Base-by-base conservation (phyloP, 2,329 filamentous ascomycete genomes). In the Geosmithia morbida region DNA sequence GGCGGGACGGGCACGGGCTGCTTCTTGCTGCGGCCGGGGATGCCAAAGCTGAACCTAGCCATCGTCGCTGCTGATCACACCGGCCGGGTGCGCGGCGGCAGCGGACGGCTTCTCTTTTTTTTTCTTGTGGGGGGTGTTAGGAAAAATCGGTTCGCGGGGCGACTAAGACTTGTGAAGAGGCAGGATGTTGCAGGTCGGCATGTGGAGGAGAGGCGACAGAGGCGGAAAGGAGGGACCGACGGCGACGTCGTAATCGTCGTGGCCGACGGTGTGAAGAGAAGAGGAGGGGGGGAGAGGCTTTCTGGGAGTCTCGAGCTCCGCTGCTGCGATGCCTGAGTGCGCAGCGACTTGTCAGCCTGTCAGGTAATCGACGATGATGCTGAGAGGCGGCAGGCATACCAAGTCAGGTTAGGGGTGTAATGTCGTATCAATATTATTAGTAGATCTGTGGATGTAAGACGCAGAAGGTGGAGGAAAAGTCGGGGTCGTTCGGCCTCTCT, bases 1-100 rank as follows among this genome's bases (percentile, higher is more conserved):
- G 59, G 16, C 55, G 55, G 29, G 55, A 55, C 22, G 55, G 55
- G 37, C 54, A 57, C 53, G 10, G 61, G 50, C 39, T 56, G 45
- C 37, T 61, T 61, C 56, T 70, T 75, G 49, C 63, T 68, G 50
- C 71, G 68, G 46, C 71, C 66, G 46, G 70, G 65, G 16, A 74
- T 57, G 20, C 53, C 50, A 26, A 59, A 59, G 2, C 54, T 51
- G 48, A 60, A 60, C 47, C 56, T 58, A 49, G 52, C 52, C 58
- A 60, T 60, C 17, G 33, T 37, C 11, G 33, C 33, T 37, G 33
- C 33, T 7, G 33, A 37, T 11, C 33, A 37, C 33, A 37, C 33
- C 11, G 33, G 33, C 33, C 33, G 33, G 14, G 33, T 37, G 11
- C 6, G 33, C 33, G 14, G 14, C 33, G 33, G 14, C 33, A 11